Evolutionary conservation across 176 grass and related monocot genomes (phyloP).

Genomic region (Secale cereale): DNA sequence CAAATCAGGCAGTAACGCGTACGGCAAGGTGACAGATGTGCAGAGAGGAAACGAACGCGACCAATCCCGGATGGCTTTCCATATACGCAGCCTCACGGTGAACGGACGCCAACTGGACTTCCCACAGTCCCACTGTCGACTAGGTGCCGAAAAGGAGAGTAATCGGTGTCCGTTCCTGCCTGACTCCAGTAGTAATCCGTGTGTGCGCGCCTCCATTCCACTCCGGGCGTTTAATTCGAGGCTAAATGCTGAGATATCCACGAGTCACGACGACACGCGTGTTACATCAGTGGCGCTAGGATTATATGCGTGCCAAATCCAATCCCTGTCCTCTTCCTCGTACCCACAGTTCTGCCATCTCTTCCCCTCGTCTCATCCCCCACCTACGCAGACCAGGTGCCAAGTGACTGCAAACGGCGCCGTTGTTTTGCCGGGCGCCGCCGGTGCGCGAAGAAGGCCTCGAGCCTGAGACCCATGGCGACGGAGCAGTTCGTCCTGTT

Average conservation of each 20-base stretch:
- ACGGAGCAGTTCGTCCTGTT: not conserved
- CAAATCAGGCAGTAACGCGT: conserved; percentile 22
- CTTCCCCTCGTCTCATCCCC: conserved; percentile 28
- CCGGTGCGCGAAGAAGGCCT: not conserved
- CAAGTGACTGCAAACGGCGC: not conserved
- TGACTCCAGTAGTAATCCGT: not conserved
- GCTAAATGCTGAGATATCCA: conserved; percentile 5
- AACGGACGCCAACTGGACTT: conserved; percentile 27
- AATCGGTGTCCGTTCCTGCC: conserved; percentile 16
- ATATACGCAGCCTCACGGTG: conserved; percentile 6
- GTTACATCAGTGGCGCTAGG: conserved; percentile 15
- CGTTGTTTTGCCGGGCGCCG: not conserved
- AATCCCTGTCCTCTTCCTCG: conserved; percentile 26
- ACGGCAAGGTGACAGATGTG: not conserved
- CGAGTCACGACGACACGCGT: not conserved
- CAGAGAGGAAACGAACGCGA: not conserved
- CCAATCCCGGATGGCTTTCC: conserved; percentile 31
- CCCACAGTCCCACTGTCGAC: not conserved
- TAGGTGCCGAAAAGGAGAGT: not conserved
- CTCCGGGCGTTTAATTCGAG: conserved; percentile 43
- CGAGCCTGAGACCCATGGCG: not conserved
- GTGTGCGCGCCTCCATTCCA: too few relatives aligned
- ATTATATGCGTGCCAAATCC: not conserved
- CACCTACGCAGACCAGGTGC: not conserved
- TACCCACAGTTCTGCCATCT: not conserved